Percentiles rank a stretch among this genome's conserved stretches.
Evolutionary conservation across 176 grass and related monocot genomes (phyloP).

Genomic region (Panicum miliaceum): DNA sequence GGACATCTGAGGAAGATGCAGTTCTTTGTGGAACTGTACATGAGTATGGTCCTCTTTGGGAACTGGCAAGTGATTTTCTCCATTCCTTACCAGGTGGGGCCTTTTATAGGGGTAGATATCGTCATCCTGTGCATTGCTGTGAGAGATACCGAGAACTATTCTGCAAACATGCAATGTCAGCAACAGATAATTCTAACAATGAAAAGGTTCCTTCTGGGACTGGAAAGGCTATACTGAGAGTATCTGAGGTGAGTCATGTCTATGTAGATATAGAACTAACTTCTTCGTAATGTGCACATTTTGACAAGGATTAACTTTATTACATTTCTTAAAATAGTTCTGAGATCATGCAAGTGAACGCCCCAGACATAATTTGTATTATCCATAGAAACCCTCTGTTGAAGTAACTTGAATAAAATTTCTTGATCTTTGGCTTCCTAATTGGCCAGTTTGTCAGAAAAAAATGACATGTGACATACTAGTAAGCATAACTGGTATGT

Average conservation of each 20-base stretch:
- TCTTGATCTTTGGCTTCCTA: background rate
- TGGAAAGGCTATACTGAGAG: slow-evolving; percentile 90
- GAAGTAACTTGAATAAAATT: slow-evolving; percentile 9
- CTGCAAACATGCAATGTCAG: slow-evolving; percentile 84
- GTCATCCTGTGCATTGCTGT: slow-evolving; percentile 91
- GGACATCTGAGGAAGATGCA: slow-evolving; percentile 91
- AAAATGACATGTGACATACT: background rate
- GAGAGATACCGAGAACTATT: slow-evolving; percentile 96
- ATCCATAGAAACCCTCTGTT: slow-evolving; percentile 9
- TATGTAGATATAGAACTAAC: slow-evolving; percentile 9
- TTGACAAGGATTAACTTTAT: background rate
- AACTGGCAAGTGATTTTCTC: slow-evolving; percentile 80
- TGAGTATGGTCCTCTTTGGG: slow-evolving; percentile 88
- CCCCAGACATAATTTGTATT: background rate
- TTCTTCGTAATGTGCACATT: slow-evolving; percentile 28
- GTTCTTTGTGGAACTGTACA: slow-evolving; percentile 78
- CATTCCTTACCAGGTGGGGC: slow-evolving; percentile 63
- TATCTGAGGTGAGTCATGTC: slow-evolving; percentile 73
- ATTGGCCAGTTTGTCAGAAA: background rate
- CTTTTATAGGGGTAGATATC: slow-evolving; percentile 77
- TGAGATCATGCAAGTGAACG: slow-evolving; percentile 18
- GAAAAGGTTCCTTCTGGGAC: slow-evolving; percentile 79
- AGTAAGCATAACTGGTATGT: background rate
- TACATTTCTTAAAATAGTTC: slow-evolving; percentile 26
- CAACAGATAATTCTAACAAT: slow-evolving; percentile 66